phyloP scores from a whole-genome alignment of 306 rosid species.

The Glycine soja region DNA sequence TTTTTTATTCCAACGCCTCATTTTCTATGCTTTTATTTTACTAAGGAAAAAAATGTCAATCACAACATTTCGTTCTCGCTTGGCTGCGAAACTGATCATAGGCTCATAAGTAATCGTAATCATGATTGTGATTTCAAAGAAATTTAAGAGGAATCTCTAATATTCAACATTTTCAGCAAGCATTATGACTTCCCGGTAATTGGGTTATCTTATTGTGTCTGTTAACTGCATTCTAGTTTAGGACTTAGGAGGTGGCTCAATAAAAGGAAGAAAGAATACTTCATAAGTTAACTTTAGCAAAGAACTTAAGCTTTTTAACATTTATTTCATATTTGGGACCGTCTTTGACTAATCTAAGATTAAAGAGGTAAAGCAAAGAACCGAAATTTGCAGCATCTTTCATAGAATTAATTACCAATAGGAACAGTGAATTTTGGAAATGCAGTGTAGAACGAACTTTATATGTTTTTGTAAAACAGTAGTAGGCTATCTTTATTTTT shows the following conservation, averaged over 20 bases:
- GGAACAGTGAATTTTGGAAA: not conserved
- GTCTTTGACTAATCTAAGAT: too few species aligned
- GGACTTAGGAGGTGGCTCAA: too few species aligned
- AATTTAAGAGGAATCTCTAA: too few species aligned
- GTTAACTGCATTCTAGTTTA: too few species aligned
- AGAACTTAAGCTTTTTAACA: not conserved
- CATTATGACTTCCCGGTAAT: too few species aligned
- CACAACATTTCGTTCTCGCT: not conserved
- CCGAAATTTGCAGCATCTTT: conserved; percentile 19
- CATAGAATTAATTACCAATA: not conserved
- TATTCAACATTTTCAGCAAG: too few species aligned
- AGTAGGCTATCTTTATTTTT: not conserved
- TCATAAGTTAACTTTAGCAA: not conserved
- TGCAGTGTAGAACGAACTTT: not conserved
- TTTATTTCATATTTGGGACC: conserved; percentile 16
- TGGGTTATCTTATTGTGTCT: too few species aligned
- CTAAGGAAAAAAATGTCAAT: not conserved
- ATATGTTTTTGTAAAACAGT: not conserved
- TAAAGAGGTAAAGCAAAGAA: not conserved
- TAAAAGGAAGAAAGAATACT: not conserved
- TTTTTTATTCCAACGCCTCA: not conserved
- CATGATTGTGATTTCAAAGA: too few species aligned
- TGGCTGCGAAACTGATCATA: too few species aligned
- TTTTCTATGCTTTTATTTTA: too few species aligned
- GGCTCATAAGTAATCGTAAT: too few species aligned